phyloP scores from a whole-genome alignment of 2,329 filamentous ascomycete species.

The Epichloe sibirici region DNA sequence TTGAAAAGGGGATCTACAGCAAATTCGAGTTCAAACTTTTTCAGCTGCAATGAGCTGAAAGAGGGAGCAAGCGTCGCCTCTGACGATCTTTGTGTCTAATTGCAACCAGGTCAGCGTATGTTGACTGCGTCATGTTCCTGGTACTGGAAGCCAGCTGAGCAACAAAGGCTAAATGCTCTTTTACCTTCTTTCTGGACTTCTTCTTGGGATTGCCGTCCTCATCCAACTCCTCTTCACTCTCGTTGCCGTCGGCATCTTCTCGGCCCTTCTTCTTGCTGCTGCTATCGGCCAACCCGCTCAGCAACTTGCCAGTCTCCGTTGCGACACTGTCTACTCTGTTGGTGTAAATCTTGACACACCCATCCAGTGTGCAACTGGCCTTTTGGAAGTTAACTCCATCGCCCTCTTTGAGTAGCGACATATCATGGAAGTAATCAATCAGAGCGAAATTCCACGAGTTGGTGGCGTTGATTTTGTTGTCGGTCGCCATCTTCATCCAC shows the following conservation, averaged over 20 bases:
- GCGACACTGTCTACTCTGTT: conserved; percentile 96
- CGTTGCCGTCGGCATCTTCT: conserved; percentile 55
- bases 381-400: conserved; percentile 98
- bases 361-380: conserved; percentile 91
- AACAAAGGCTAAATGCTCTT: conserved; percentile 4
- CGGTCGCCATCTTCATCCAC: conserved; percentile 99
- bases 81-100: conserved; percentile 58
- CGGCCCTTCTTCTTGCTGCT: conserved; percentile 58
- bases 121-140: background rate
- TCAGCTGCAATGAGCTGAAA: conserved; percentile 79
- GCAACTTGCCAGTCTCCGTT: conserved; percentile 87
- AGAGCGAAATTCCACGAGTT: conserved; percentile 99
- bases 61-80: conserved; percentile 88
- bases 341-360: conserved; percentile 98
- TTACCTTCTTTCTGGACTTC: conserved; percentile 65
- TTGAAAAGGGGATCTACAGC: conserved; percentile 98
- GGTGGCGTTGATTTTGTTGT: conserved; percentile 96
- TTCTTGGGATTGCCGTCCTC: conserved; percentile 48
- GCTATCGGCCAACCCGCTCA: conserved; percentile 87
- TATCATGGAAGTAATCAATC: conserved; percentile 99
- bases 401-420: conserved; percentile 92
- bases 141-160: background rate
- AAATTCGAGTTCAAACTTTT: conserved; percentile 96
- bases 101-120: background rate
- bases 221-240: conserved; percentile 50